Evolutionary conservation across 2,329 filamentous ascomycete species (phyloP).

Genomic region (Pseudogymnoascus sp.): DNA sequence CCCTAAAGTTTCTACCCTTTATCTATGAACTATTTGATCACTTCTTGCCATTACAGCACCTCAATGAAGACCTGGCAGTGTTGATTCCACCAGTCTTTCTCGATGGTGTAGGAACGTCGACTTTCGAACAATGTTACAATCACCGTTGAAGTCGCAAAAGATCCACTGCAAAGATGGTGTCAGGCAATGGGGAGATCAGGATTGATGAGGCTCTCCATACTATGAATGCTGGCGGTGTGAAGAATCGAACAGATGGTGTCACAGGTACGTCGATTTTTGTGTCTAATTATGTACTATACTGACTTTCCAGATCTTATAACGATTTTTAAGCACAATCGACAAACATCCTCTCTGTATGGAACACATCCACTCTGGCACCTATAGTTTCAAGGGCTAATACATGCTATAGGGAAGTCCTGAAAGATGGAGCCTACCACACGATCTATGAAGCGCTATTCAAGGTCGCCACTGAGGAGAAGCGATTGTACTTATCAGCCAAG

Average conservation of each 20-base stretch:
- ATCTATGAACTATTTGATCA: background rate
- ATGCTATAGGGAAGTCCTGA: slow-evolving; percentile 36
- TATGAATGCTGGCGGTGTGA: slow-evolving; percentile 10
- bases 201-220: slow-evolving; percentile 9
- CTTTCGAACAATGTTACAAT: slow-evolving; percentile 3
- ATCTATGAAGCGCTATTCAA: slow-evolving; percentile 76
- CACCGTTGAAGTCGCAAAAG: background rate
- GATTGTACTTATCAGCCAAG: slow-evolving; percentile 47
- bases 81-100: background rate
- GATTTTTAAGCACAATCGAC: slow-evolving; percentile 22
- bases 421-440: slow-evolving; percentile 70
- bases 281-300: background rate
- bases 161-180: slow-evolving; percentile 6
- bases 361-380: background rate
- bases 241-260: slow-evolving; percentile 12
- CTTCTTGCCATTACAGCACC: background rate
- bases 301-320: slow-evolving; percentile 21
- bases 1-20: background rate
- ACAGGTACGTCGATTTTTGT: slow-evolving; percentile 9
- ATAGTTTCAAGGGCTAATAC: slow-evolving; percentile 12
- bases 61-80: background rate
- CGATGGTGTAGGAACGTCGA: background rate
- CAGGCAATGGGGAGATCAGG: slow-evolving; percentile 9
- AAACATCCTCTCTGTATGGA: slow-evolving; percentile 22
- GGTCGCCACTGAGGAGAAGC: slow-evolving; percentile 58